Percentiles rank a stretch among this genome's conserved stretches.
Evolutionary conservation across 768 basidiomycete genomes (phyloP).

Genomic region (Mycena haematopus): DNA sequence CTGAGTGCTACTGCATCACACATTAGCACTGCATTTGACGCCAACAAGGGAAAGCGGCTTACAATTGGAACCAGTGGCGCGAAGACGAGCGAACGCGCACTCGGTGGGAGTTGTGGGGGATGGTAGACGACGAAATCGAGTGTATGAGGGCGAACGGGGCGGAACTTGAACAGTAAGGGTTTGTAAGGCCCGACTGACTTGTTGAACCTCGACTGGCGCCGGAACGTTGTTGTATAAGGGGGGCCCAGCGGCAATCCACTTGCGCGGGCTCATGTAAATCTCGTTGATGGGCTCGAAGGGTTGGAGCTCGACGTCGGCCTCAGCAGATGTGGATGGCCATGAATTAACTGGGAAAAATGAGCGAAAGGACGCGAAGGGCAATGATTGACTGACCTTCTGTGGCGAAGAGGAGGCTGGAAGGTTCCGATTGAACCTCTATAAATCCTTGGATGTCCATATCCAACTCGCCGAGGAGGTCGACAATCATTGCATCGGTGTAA

Average conservation of each 20-base stretch:
- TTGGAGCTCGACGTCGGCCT: constrained; percentile 4
- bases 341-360: constrained; percentile 1
- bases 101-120: constrained; percentile 11
- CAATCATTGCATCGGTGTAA: constrained; percentile 10
- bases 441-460: constrained; percentile 25
- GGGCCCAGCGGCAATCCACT: constrained; percentile 17
- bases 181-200: not conserved
- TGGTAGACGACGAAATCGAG: not conserved
- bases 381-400: not conserved
- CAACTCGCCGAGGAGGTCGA: constrained; percentile 25
- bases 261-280: constrained; percentile 6
- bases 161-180: constrained; percentile 13
- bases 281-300: constrained; percentile 12
- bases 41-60: not conserved
- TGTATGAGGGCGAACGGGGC: constrained; percentile 2
- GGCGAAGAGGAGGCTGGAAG: constrained; percentile 8
- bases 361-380: not conserved
- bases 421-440: not conserved
- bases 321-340: constrained; percentile 11
- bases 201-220: not conserved
- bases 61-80: constrained; percentile 17
- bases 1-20: constrained; percentile 13
- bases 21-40: not conserved
- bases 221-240: not conserved
- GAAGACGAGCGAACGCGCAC: constrained; percentile 14